Percentiles rank a stretch among this genome's conserved stretches.
Evolutionary conservation across 164 flowering plant species (phyloP).

Genomic region (Tinospora cordifolia): DNA sequence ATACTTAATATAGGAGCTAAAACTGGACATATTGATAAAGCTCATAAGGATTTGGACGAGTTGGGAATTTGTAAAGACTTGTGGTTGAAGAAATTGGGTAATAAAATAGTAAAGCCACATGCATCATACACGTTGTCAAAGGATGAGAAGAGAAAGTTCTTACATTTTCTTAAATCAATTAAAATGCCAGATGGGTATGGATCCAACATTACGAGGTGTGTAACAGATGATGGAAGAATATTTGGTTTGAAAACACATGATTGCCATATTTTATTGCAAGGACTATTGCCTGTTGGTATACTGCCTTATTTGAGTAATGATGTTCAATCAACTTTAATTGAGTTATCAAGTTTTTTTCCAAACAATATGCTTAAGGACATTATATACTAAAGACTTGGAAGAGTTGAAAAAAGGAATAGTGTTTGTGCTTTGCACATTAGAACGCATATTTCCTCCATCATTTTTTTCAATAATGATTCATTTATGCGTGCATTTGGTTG

Average conservation of each 20-base stretch:
- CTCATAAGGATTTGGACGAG: not conserved
- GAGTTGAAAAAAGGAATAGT: not conserved
- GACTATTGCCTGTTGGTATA: not conserved
- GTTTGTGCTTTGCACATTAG: not conserved
- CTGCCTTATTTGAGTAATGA: not conserved
- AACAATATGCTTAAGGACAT: not conserved
- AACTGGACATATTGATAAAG: not conserved
- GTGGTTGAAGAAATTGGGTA: no score
- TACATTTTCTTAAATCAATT: not conserved
- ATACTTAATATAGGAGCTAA: not conserved
- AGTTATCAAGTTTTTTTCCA: not conserved
- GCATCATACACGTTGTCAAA: not conserved
- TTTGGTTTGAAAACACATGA: not conserved
- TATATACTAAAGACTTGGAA: not conserved
- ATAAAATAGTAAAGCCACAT: not conserved
- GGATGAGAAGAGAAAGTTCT: not conserved
- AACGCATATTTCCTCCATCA: not conserved
- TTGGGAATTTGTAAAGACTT: no score
- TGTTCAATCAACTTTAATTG: not conserved
- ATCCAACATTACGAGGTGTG: not conserved
- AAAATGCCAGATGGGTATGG: not conserved
- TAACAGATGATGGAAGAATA: not conserved
- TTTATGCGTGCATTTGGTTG: not conserved
- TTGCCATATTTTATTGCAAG: not conserved
- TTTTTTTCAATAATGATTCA: not conserved